Evolutionary conservation across 257 asterid genomes (phyloP), one percentile per base, ranked within the genome.

Genomic region (Fraxinus cuspidata): DNA sequence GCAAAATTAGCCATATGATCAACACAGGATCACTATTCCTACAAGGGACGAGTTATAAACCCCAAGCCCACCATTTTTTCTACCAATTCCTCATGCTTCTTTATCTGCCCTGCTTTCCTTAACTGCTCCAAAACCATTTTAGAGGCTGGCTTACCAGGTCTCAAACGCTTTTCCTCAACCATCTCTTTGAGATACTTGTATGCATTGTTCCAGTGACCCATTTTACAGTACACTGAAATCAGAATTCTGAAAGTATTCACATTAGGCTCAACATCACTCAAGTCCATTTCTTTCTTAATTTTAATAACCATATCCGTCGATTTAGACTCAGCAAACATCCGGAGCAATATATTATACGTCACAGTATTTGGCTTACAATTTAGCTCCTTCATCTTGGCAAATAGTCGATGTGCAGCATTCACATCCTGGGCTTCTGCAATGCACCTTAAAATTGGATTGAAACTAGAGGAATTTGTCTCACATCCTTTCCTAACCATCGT

Each of bases 121-220:
- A 94, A 87, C 86, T 80, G 92, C 82, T 83, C 77, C 89, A 94
- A 79, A 67, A 92, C 98, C 95, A 87, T 85, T 74, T 90, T 90
- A 75, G 88, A 94, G 10, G 89, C 83, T 74, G 82, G 82, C 10
- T 85, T 87, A 74, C 85, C 81, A 10, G 99, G 97, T 73, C 72
- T 91, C 83, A 94, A 78, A 81, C 91, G 84, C 81, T 89, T 92
- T 7, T 91, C 95, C 88, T 91, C 98, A 0, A 95, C 83, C 98
- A 95, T 95, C 88, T 92, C 96, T 64, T 80, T 86, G 1, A 92
- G 87, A 76, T 78, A 92, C 77, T 83, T 89, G 80, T 90, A 91
- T 0, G 96, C 97, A 44, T 90, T 88, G 81, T 92, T 95, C 99
- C 98, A 95, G 73, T 95, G 99, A 73, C 99, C 97, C 94, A 92